Percentiles rank a stretch among this genome's conserved stretches.
Conservation (phyloP, 1,284 basidiomycete genomes). For the Fomes fomentarius region DNA sequence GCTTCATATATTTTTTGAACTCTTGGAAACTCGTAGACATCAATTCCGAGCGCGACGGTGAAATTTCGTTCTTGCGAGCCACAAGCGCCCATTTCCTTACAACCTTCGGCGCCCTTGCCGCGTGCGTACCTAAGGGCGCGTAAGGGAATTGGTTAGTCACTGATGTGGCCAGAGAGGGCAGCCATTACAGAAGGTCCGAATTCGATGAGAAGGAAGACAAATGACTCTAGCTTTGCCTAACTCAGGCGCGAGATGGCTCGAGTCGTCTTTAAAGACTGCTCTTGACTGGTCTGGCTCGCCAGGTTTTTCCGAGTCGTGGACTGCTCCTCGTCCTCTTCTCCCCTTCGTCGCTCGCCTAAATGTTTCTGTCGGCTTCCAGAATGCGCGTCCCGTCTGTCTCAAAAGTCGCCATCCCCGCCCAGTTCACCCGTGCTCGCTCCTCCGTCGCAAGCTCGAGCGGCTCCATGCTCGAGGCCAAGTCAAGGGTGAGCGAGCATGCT, state of each 20-base stretch:
- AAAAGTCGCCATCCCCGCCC: slow-evolving; percentile 41
- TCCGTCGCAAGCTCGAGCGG: slow-evolving; percentile 42
- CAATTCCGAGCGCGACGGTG: no score
- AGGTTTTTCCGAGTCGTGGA: slow-evolving; percentile 16
- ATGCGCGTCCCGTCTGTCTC: slow-evolving; percentile 50
- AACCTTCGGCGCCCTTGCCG: no score
- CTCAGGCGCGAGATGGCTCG: slow-evolving; percentile 16
- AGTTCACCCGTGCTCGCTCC: slow-evolving; percentile 55
- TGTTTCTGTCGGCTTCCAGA: slow-evolving; percentile 32
- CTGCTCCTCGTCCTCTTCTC: slow-evolving; percentile 9
- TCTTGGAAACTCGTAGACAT: no score
- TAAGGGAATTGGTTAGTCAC: no score
- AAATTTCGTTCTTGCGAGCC: no score
- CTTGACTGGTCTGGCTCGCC: neutral
- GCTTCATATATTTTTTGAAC: no score
- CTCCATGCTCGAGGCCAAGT: slow-evolving; percentile 70
- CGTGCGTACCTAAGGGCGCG: no score
- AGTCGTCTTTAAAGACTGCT: slow-evolving; percentile 10
- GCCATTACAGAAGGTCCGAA: no score
- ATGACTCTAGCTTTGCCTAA: neutral
- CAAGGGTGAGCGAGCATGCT: slow-evolving; percentile 70
- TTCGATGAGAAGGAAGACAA: no score
- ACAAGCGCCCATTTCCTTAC: no score
- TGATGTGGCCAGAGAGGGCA: no score
- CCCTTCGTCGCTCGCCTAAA: slow-evolving; percentile 16